phyloP scores from a whole-genome alignment of 23 red algal genomes.

The Gracilaria gracilis region DNA sequence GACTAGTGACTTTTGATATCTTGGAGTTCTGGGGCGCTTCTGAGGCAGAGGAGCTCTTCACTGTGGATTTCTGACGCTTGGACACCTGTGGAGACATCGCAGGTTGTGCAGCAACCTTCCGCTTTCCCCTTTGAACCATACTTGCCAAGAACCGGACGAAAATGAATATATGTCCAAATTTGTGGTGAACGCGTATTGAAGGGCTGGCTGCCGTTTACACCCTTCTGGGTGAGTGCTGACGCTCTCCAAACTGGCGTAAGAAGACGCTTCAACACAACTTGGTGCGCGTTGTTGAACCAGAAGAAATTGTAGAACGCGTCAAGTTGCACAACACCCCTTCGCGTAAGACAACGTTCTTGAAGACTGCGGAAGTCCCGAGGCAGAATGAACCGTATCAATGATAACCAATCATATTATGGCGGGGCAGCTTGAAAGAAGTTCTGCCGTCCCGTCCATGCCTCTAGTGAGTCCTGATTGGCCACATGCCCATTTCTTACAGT shows the following conservation, averaged over 20 bases:
- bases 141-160: not conserved
- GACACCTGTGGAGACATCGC: not conserved
- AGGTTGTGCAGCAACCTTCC: not conserved
- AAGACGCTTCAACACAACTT: not conserved
- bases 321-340: not conserved
- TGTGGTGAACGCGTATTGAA: not conserved
- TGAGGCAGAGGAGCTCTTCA: not conserved
- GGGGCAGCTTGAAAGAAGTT: no score
- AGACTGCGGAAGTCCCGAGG: no score
- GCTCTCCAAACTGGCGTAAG: not conserved
- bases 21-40: not conserved
- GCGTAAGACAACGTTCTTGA: not conserved
- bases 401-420: no score
- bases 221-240: not conserved
- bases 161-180: not conserved
- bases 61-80: not conserved
- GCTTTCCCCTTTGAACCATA: not conserved
- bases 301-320: not conserved
- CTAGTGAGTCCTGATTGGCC: no score
- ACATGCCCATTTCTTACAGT: no score
- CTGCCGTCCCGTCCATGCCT: no score
- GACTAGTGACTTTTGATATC: not conserved
- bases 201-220: not conserved
- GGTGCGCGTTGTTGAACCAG: not conserved
- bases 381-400: no score